Evolutionary conservation across 192 early-diverging fungal genomes (phyloP), one percentile per base, ranked within the genome.

Genomic region (Coemansia sp.): DNA sequence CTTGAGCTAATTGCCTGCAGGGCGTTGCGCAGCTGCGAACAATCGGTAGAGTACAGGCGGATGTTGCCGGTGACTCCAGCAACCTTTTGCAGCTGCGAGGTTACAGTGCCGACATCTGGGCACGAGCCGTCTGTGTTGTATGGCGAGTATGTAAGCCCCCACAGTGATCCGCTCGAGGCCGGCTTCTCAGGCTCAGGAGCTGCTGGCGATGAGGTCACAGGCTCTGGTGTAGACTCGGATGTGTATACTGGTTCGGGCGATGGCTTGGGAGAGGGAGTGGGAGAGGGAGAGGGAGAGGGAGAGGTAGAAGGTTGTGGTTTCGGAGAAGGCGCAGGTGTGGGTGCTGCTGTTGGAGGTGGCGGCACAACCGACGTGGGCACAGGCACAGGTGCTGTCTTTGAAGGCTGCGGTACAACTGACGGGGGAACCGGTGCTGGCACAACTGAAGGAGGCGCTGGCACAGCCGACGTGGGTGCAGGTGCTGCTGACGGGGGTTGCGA

Each of bases 1-100:
- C 55, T 57, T 15, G 56, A 53, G 17, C 43, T 62, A 38, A 81
- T 66, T 0, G 79, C 79, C 60, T 81, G 64, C 21, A 73, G 47
- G 1, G 65, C 73, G 38, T 48, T 64, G 43, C 59, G 48, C 39
- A 81, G 63, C 65, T 81, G 79, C 22, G 69, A 73, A 64, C 79
- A 81, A 61, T 81, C 79, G 17, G 79, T 72, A 9, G 79, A 75
- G 57, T 76, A 81, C 29, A 81, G 66, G 22, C 79, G 79, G 48
- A 81, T 73, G 63, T 81, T 75, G 39, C 59, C 43, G 37, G 79
- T 69, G 0, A 72, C 73, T 0, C 17, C 17, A 1, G 69, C 69
- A 1, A 81, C 58, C 53, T 65, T 72, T 17, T 67, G 29, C 24
- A 81, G 73, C 37, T 81, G 66, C 4, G 37, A 50, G 3, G 79